Base-by-base conservation (phyloP, 345 rosid species). In the Salix exigua region DNA sequence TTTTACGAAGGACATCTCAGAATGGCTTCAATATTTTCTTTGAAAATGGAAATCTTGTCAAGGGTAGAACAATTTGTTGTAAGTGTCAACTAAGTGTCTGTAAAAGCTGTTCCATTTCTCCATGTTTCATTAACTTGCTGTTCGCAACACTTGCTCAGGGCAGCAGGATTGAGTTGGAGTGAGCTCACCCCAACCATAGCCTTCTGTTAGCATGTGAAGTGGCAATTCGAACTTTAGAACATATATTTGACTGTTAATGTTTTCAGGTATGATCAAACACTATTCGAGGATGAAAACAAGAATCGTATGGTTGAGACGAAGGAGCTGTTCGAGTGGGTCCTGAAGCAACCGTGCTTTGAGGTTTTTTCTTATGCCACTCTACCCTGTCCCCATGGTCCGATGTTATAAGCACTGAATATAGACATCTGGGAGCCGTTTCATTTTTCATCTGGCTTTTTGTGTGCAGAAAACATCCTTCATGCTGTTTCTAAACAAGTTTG, bases 341-440 rank as follows among this genome's bases (percentile, higher is more conserved):
- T 96, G 78, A 96, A 92, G 89, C 98, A 96, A 78, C 97, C 97
- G 23, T 96, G 99, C 87, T 96, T 96, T 60, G 97, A 93, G 99
- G 99, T 96, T 77, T 35, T 30, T 73, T 25, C 58, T 55, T 19
- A 25, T 35, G 2, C 38, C 72, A 68, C 65, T 40, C 76, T 28
- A 50, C 28, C 12, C 31, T 68, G 60, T 69, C 61, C 30, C 35
- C 26, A 40, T 70, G 18, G 23, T 66, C 53, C 37, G 31, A 44
- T 65, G 23, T 50, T 48, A 12, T 19, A 10, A 26, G 23, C 58
- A 38, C 44, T 37, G 8, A 26, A 25, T 18, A 38, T 17, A 37
- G 58, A 66, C n/a, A n/a, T 63, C 63, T 70, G 63, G 46, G n/a
- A 21, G 60, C 58, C 31, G 44, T 51, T 23, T 9, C 42, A n/a